Evolutionary conservation across 2,329 filamentous ascomycete genomes (phyloP).

Genomic region (Bipolaris cookei): DNA sequence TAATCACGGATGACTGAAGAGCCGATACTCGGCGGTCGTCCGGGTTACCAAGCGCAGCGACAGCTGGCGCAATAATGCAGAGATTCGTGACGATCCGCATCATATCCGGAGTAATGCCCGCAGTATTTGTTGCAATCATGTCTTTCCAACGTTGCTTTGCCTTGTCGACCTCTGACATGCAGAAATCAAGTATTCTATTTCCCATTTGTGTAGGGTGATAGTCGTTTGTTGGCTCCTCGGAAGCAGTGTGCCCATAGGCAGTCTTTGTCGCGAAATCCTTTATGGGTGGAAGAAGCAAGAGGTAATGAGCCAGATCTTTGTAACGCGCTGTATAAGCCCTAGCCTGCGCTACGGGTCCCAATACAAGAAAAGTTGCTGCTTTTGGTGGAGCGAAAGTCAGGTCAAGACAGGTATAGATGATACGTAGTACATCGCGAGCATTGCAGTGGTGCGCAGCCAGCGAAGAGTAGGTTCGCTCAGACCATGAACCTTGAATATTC

Average conservation of each 20-base stretch:
- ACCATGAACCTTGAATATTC: constrained; percentile 49
- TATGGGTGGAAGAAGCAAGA: constrained; percentile 51
- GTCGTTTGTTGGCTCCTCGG: constrained; percentile 20
- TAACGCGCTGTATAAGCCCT: constrained; percentile 53
- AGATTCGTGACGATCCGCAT: constrained; percentile 58
- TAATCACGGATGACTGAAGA: constrained; percentile 30
- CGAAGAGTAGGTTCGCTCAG: constrained; percentile 70
- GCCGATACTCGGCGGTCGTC: constrained; percentile 32
- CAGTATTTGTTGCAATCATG: constrained; percentile 50
- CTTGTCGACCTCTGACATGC: constrained; percentile 54
- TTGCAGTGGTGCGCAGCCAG: constrained; percentile 68
- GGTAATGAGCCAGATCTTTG: constrained; percentile 55
- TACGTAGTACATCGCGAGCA: constrained; percentile 68
- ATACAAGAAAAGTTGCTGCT: constrained; percentile 40
- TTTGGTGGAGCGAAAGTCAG: constrained; percentile 40
- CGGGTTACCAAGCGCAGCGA: constrained; percentile 26
- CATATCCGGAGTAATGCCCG: constrained; percentile 58
- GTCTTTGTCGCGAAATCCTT: constrained; percentile 13
- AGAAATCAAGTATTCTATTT: constrained; percentile 52
- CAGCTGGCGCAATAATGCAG: constrained; percentile 52
- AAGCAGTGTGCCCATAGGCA: neutral
- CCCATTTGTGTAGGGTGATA: constrained; percentile 33
- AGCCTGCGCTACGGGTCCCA: constrained; percentile 53
- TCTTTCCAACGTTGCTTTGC: constrained; percentile 55
- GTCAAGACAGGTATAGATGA: constrained; percentile 75